phyloP scores from a whole-genome alignment of 495 filamentous ascomycete genomes.

The Aspergillus cavernicola region DNA sequence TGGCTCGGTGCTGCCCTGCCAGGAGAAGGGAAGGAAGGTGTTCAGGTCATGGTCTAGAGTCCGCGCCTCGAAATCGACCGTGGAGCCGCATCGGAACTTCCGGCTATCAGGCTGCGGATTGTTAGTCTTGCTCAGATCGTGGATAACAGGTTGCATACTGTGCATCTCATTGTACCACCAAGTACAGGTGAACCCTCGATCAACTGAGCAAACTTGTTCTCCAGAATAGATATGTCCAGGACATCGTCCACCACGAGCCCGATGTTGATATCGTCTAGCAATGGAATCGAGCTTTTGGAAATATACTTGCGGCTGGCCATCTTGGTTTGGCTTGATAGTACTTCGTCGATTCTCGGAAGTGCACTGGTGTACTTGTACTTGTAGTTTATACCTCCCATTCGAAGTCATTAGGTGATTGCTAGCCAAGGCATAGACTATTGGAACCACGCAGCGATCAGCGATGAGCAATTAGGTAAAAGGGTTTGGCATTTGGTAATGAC shows the following conservation, averaged over 20 bases:
- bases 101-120: background rate
- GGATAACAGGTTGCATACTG: background rate
- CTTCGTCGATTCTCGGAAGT: no score
- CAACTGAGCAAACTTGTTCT: background rate
- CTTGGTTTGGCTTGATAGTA: no score
- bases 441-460: no score
- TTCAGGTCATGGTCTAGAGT: background rate
- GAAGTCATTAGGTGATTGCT: no score
- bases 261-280: background rate
- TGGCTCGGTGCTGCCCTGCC: background rate
- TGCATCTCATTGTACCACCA: background rate
- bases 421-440: no score
- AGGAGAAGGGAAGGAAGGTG: background rate
- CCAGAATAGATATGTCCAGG: background rate
- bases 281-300: background rate
- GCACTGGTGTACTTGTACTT: no score
- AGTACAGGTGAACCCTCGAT: background rate
- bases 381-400: no score
- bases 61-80: background rate
- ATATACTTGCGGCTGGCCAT: background rate
- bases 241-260: slow-evolving; percentile 1
- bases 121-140: background rate
- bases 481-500: no score
- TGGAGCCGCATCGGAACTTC: background rate
- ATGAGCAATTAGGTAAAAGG: no score